phyloP scores from a whole-genome alignment of 805 yeast genomes.

The Lipomyces lipofer region DNA sequence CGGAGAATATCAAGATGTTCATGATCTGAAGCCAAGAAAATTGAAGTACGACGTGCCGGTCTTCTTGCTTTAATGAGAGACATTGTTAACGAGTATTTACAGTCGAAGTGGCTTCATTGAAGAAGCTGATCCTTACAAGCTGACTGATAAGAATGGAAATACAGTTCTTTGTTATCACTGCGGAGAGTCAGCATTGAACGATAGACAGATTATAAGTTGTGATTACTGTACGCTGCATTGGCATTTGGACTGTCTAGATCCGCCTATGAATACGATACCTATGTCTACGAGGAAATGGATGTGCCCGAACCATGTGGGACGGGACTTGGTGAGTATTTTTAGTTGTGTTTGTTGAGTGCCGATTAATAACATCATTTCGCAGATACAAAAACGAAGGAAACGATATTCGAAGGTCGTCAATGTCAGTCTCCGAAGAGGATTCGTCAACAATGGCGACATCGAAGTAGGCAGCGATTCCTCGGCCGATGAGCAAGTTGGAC shows the following conservation, averaged over 20 bases:
- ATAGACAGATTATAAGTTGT: slow-evolving; percentile 64
- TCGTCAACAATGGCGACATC: slow-evolving; percentile 56
- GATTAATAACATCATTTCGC: slow-evolving; percentile 30
- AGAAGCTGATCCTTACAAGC: slow-evolving; percentile 60
- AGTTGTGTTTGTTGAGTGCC: background rate
- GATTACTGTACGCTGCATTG: slow-evolving; percentile 80
- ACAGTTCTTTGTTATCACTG: slow-evolving; percentile 76
- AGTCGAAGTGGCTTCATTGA: slow-evolving; percentile 47
- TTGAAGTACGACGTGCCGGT: slow-evolving; percentile 14
- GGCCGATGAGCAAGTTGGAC: slow-evolving; percentile 41
- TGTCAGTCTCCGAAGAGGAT: slow-evolving; percentile 55
- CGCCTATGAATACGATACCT: slow-evolving; percentile 72
- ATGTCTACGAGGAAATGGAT: slow-evolving; percentile 78
- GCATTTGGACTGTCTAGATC: slow-evolving; percentile 85
- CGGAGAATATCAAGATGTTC: slow-evolving; percentile 67
- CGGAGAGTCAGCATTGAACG: slow-evolving; percentile 63
- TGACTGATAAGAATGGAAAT: slow-evolving; percentile 67
- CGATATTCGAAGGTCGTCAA: slow-evolving; percentile 57
- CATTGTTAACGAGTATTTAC: too few species aligned
- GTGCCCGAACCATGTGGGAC: slow-evolving; percentile 77
- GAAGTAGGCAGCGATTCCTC: slow-evolving; percentile 50
- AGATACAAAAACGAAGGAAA: slow-evolving; percentile 43
- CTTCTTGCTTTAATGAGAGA: background rate
- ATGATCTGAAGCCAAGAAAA: slow-evolving; percentile 25
- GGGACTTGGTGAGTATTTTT: slow-evolving; percentile 18